Base-by-base conservation (phyloP, 805 yeast species). In the Hanseniaspora clermontiae region DNA sequence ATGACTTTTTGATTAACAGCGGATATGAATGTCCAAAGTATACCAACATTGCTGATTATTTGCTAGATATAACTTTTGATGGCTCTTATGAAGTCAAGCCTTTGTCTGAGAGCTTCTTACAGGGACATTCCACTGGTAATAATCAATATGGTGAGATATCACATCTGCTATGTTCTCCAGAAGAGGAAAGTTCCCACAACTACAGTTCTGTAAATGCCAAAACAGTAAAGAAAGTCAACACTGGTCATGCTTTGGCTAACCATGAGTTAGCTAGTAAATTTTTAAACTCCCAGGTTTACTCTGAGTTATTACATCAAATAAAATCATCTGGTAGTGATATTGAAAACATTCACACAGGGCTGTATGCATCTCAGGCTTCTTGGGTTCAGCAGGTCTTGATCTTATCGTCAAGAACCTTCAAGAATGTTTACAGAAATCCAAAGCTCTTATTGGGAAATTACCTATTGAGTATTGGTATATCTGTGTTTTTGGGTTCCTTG, bases 371-470 rank as follows among this genome's bases (percentile, higher is more conserved):
- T 6, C 59, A 66, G 57, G 93, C 96, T 1, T 71, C 79, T 0
- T 73, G 87, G 61, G 59, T 72, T 3, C 74, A 77, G 15, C 97
- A 93, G 66, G 70, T 89, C 45, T 57, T 73, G n/a, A 82, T 93
- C 59, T 71, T 93, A 53, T 81, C 90, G 8, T 83, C 88, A 19
- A 77, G 98, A 64, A 85, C 96, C 0, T 91, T 93, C 74, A 89
- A 88, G 65, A 93, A 93, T 68, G 76, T 89, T 48, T 91, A 90
- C 73, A 77, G 98, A 66, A 90, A 90, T 69, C 98, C 98, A 10
- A 83, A 80, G 70, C 74, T 93, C n/a, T 75, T 93, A 54, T 67
- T 89, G 59, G 86, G 93, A 0, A 95, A 93, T 64, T 91, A 91
- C 65, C 72, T 84, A 1, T 73, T 91, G 59, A 83, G 96, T 0